Percentiles rank a stretch among this genome's conserved stretches.
Conservation (phyloP, 306 rosid genomes). For the Abrus pulchellus region DNA sequence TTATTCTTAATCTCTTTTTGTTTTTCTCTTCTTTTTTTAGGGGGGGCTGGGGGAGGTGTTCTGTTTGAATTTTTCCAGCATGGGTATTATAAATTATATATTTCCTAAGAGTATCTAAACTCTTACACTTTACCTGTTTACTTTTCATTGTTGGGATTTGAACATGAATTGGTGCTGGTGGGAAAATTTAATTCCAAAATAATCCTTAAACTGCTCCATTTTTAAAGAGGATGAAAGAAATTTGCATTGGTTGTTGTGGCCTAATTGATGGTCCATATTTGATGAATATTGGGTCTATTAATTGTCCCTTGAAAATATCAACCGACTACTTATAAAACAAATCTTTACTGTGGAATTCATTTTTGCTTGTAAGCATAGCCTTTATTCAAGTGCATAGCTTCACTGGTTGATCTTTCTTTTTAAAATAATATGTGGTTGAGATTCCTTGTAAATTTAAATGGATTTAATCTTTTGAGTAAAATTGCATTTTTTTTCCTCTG, state of each 20-base stretch:
- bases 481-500: conserved; percentile 22
- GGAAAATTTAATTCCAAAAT: conserved; percentile 7
- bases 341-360: conserved; percentile 7
- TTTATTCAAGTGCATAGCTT: conserved; percentile 29
- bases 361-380: conserved; percentile 29
- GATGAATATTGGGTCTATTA: conserved; percentile 41
- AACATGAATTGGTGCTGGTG: conserved; percentile 5
- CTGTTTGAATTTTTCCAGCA: not conserved
- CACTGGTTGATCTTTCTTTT: conserved; percentile 1
- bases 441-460: conserved; percentile 20
- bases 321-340: conserved; percentile 30
- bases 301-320: conserved; percentile 39
- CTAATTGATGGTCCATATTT: conserved; percentile 15
- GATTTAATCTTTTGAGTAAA: conserved; percentile 32
- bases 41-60: not conserved
- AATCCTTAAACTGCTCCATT: conserved; percentile 39
- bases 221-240: conserved; percentile 31
- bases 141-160: conserved; percentile 35
- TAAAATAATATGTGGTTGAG: conserved; percentile 19
- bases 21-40: not conserved
- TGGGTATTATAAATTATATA: conserved; percentile 5
- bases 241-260: conserved; percentile 17
- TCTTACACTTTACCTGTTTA: not conserved
- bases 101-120: conserved; percentile 2
- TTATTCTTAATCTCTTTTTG: conserved; percentile 51